These are phyloP conservation scores for Alternaria longipes DNA, from an alignment of 2,329 filamentous ascomycete genomes.

Conservation along the genomic window DNA sequence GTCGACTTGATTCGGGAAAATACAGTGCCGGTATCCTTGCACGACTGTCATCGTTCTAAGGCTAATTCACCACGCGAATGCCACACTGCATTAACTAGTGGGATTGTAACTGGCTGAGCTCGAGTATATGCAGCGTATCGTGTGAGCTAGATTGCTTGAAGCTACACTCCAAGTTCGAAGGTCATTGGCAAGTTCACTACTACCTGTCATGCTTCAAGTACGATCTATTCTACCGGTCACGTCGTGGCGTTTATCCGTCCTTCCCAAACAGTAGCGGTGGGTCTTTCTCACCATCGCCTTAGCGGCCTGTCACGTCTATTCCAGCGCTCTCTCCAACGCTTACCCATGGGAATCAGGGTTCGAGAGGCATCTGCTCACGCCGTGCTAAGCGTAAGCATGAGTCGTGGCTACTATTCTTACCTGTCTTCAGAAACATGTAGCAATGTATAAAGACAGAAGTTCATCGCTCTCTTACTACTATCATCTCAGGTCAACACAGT, in stretches of 20 bases:
- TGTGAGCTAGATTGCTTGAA: background rate
- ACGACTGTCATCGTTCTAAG: background rate
- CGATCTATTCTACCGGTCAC: conserved; percentile 18
- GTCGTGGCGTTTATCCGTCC: conserved; percentile 24
- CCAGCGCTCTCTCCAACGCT: conserved; percentile 15
- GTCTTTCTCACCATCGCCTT: conserved; percentile 27
- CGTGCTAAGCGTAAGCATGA: conserved; percentile 5
- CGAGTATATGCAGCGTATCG: background rate
- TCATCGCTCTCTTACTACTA: conserved; percentile 12
- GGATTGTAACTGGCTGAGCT: background rate
- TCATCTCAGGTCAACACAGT: conserved; percentile 18
- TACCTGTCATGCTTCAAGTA: conserved; percentile 25
- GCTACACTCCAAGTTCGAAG: conserved; percentile 3
- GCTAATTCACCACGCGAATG: conserved; percentile 5
- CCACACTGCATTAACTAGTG: background rate
- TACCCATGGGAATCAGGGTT: conserved; percentile 19
- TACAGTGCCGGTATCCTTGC: background rate
- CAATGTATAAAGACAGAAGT: conserved; percentile 32
- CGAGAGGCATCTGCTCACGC: conserved; percentile 17
- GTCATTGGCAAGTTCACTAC: conserved; percentile 23
- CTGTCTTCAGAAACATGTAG: conserved; percentile 7
- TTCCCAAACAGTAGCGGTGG: conserved; percentile 26
- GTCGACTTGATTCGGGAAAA: background rate
- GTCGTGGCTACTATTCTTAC: conserved; percentile 29
- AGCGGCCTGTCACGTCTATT: conserved; percentile 26